A percentile compares a stretch with the other conserved stretches of the same genome.
phyloP scores from a whole-genome alignment of 192 early-diverging fungal genomes.

The Backusella liffmaniae region DNA sequence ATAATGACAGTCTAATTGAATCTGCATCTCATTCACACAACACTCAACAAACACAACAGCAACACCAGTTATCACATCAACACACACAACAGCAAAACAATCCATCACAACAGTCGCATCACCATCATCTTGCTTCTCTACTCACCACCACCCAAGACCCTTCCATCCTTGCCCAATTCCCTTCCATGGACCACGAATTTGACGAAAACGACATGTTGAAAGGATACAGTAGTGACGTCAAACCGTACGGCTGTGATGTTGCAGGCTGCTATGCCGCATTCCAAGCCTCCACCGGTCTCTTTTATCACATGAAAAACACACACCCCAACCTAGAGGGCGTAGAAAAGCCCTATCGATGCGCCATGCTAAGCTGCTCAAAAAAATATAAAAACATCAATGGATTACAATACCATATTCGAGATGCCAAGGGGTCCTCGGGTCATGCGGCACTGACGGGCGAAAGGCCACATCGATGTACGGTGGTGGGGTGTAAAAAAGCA shows the following conservation, averaged over 20 bases:
- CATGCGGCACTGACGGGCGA: conserved; percentile 12
- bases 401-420: conserved; percentile 75
- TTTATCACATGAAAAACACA: conserved; percentile 40
- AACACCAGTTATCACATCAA: background rate
- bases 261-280: conserved; percentile 31
- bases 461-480: conserved; percentile 26
- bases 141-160: conserved; percentile 13
- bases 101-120: background rate
- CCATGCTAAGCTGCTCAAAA: conserved; percentile 62
- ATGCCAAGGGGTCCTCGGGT: conserved; percentile 44
- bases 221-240: conserved; percentile 15
- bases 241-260: conserved; percentile 42
- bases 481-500: conserved; percentile 34
- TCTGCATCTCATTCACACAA: background rate
- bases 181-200: background rate
- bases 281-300: conserved; percentile 33
- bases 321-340: conserved; percentile 30
- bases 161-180: conserved; percentile 29
- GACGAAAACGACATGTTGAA: background rate
- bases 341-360: conserved; percentile 65
- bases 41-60: background rate
- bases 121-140: background rate
- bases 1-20: background rate
- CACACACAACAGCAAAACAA: background rate
- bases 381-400: conserved; percentile 84